Conservation (phyloP, 305 asterid genomes). For the Fraxinus sp. region DNA sequence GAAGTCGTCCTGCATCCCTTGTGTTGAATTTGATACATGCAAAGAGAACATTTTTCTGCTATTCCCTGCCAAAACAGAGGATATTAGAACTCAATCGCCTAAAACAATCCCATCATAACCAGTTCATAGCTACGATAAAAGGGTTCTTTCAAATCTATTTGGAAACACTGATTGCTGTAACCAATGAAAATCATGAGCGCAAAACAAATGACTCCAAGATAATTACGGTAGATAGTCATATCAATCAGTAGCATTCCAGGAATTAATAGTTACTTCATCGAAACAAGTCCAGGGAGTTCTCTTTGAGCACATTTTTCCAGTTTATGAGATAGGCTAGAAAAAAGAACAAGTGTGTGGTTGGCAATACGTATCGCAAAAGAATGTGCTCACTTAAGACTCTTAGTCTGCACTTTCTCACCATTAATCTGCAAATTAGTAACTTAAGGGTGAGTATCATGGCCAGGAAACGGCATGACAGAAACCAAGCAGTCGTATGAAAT, state of each 20-base stretch:
- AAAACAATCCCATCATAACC: background rate
- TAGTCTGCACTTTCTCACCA: background rate
- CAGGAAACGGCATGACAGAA: background rate
- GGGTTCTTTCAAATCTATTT: background rate
- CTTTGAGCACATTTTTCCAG: background rate
- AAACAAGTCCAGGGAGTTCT: background rate
- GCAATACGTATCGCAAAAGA: background rate
- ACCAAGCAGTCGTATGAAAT: background rate
- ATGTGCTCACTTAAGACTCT: background rate
- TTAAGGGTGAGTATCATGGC: background rate
- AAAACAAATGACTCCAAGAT: background rate
- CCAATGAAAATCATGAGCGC: background rate
- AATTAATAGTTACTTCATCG: background rate
- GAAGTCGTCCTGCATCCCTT: background rate
- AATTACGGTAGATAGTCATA: background rate
- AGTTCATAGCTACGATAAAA: background rate
- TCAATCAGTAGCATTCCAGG: background rate
- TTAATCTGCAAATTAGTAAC: background rate
- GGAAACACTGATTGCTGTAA: background rate
- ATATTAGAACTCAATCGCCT: background rate
- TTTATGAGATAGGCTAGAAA: background rate
- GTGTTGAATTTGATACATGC: background rate
- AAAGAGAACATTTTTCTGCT: background rate
- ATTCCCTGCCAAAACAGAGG: background rate
- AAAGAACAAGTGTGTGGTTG: background rate